Evolutionary conservation across 768 basidiomycete species (phyloP), one percentile per base, ranked within the genome.

Genomic region (Agaricus blazei): DNA sequence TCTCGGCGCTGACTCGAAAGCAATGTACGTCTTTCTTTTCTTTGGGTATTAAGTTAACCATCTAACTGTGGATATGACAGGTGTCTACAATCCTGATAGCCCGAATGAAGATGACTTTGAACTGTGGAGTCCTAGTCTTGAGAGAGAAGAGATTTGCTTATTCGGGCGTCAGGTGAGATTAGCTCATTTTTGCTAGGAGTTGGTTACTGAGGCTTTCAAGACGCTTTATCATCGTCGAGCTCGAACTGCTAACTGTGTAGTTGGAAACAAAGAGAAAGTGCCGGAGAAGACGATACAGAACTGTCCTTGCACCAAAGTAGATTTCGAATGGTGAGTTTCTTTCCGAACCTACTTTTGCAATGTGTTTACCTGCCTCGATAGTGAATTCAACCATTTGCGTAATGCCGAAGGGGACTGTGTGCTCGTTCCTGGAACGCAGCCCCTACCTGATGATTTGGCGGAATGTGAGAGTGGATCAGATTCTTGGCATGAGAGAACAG

Each of bases 281-380:
- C 64, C 68, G 19, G 77, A 79, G 26, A 76, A 73, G 36, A 64
- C 88, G 29, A 79, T 86, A 23, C 71, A 77, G 38, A 87, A 88
- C 53, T 99, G 97, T 64, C 67, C 78, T 0, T 98, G 97, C 63
- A 70, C 73, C 0, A 60, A 67, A 9, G 74, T 77, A 0, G 97
- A 99, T 71, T 98, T 98, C 67, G 97, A 99, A 74, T 99, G 97
- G 96, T 94, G 55, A 54, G 86, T 65, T n/a, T n/a, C 40, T 9
- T 11, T 36, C 34, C 1, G 24, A 31, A 14, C 46, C 19, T 3
- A 3, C 36, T 38, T 11, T 14, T 15, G 31, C 49, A 26, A 2
- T 37, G 51, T 24, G 54, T 26, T 51, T 61, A 9, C 44, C 2
- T 29, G 48, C n/a, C 27, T 27, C 45, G 52, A 0, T 60, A 98